Evolutionary conservation across 305 asterid genomes (phyloP).

Genomic region (Fraxinus nigra): DNA sequence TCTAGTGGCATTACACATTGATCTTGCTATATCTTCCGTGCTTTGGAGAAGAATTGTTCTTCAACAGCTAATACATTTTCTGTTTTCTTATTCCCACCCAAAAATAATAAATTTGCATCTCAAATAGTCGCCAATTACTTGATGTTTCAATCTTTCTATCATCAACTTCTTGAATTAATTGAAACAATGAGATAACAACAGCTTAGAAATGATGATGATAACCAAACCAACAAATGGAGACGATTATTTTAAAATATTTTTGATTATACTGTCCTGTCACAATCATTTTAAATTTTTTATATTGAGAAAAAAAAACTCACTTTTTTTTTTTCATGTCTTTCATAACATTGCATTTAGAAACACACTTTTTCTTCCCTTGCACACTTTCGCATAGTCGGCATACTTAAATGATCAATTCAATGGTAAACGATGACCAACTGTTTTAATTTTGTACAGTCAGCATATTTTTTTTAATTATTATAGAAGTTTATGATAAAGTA

Average conservation of each 20-base stretch:
- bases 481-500: not conserved
- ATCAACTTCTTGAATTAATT: not conserved
- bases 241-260: not conserved
- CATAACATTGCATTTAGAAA: not conserved
- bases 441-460: not conserved
- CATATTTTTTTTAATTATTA: not conserved
- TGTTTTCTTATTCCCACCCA: not conserved
- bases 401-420: not conserved
- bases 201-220: not conserved
- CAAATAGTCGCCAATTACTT: not conserved
- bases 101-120: not conserved
- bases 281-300: not conserved
- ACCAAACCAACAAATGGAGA: not conserved
- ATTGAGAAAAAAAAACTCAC: too few species aligned
- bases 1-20: not conserved
- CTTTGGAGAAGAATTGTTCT: not conserved
- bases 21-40: not conserved
- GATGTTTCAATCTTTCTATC: not conserved
- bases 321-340: not conserved
- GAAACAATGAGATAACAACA: not conserved
- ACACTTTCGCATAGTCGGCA: not conserved
- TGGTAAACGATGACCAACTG: not conserved
- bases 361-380: not conserved
- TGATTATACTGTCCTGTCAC: not conserved
- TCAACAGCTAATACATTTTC: not conserved